Evolutionary conservation across 352 stramenopile genomes (phyloP).

Genomic region (Halophytophthora batemanensis): DNA sequence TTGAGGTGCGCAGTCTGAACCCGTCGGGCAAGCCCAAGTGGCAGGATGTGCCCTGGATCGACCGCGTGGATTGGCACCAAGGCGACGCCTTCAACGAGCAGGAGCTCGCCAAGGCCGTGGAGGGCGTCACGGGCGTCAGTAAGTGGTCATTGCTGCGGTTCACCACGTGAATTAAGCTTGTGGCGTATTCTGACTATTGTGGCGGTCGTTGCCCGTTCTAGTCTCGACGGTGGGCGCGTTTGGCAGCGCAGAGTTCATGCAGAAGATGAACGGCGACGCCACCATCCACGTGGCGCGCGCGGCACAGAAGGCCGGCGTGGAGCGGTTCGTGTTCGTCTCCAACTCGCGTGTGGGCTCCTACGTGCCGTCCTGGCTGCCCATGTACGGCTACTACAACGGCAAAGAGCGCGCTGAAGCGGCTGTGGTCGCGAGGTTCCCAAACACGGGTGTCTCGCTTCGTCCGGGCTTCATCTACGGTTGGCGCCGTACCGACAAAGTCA

Average conservation of each 20-base stretch:
- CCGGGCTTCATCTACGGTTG: slow-evolving; percentile 90
- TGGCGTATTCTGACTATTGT: not conserved
- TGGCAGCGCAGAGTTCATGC: slow-evolving; percentile 86
- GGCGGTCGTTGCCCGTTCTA: slow-evolving; percentile 17
- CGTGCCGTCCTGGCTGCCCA: slow-evolving; percentile 63
- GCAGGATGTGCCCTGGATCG: slow-evolving; percentile 74
- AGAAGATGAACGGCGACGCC: slow-evolving; percentile 86
- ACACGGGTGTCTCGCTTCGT: slow-evolving; percentile 74
- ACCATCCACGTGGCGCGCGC: slow-evolving; percentile 76
- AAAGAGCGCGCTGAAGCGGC: slow-evolving; percentile 85
- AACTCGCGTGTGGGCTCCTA: slow-evolving; percentile 86
- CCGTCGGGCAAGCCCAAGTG: slow-evolving; percentile 77
- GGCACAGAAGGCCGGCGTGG: slow-evolving; percentile 63
- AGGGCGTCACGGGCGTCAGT: slow-evolving; percentile 80
- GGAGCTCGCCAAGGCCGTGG: slow-evolving; percentile 62
- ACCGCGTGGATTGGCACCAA: slow-evolving; percentile 86
- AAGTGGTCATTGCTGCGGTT: slow-evolving; percentile 17
- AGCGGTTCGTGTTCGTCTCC: slow-evolving; percentile 91
- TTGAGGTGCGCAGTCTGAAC: slow-evolving; percentile 85
- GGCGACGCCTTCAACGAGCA: slow-evolving; percentile 80
- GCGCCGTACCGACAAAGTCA: slow-evolving; percentile 57
- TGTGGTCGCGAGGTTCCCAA: slow-evolving; percentile 72
- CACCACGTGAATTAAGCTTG: not conserved
- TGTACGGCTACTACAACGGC: slow-evolving; percentile 90
- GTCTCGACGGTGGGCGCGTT: slow-evolving; percentile 89